Percentiles rank a stretch among this genome's conserved stretches.
Evolutionary conservation across 2,329 filamentous ascomycete genomes (phyloP).

Genomic region (Fusarium aywerte): DNA sequence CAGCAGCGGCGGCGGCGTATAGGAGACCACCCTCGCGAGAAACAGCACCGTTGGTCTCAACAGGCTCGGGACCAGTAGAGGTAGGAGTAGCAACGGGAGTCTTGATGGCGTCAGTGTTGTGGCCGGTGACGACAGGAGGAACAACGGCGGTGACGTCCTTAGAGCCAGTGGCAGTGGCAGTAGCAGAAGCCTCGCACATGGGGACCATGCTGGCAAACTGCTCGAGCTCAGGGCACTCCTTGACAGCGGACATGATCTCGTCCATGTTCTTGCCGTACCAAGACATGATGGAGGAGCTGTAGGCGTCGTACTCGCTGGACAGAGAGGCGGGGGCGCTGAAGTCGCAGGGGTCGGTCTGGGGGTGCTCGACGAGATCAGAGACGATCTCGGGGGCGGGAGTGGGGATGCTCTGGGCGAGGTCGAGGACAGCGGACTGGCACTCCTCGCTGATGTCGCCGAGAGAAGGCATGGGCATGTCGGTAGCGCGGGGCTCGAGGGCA

Average conservation of each 20-base stretch:
- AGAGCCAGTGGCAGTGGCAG: constrained; percentile 7
- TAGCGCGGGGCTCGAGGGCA: constrained; percentile 43
- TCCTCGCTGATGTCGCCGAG: constrained; percentile 16
- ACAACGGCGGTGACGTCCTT: background rate
- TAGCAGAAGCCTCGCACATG: constrained; percentile 38
- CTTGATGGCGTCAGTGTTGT: constrained; percentile 15
- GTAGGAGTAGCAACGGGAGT: constrained; percentile 13
- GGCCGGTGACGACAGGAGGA: background rate
- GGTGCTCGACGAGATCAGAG: constrained; percentile 40
- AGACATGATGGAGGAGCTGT: constrained; percentile 45
- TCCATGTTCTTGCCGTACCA: constrained; percentile 49
- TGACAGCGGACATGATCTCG: constrained; percentile 42
- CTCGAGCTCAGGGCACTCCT: constrained; percentile 44
- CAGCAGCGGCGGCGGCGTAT: constrained; percentile 48
- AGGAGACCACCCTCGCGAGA: constrained; percentile 45
- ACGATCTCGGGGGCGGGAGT: constrained; percentile 48
- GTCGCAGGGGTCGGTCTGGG: constrained; percentile 49
- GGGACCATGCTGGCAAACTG: constrained; percentile 35
- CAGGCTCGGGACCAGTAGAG: constrained; percentile 1
- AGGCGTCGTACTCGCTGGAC: constrained; percentile 48
- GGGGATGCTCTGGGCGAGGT: constrained; percentile 44
- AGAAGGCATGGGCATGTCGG: constrained; percentile 13
- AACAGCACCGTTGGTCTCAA: constrained; percentile 35
- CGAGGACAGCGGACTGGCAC: constrained; percentile 43
- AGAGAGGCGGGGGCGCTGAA: constrained; percentile 49